Conservation (phyloP, 2,329 filamentous ascomycete species). For the Talaromyces sp. region DNA sequence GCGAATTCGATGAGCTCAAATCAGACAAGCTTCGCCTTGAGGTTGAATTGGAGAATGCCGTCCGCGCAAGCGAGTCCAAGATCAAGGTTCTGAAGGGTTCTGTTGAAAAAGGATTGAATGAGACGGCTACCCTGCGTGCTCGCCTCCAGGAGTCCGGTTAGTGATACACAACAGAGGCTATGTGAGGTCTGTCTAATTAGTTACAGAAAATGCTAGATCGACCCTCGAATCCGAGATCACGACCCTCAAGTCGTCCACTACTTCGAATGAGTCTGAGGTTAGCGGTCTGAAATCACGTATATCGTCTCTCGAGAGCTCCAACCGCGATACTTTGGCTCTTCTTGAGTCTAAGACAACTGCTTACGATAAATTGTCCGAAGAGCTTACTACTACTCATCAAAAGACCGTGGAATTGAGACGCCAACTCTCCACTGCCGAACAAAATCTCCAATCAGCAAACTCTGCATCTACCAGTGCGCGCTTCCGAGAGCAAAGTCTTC, state of each 20-base stretch:
- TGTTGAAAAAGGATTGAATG: conserved; percentile 77
- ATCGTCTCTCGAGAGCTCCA: conserved; percentile 81
- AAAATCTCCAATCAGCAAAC: conserved; percentile 77
- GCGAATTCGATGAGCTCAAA: conserved; percentile 75
- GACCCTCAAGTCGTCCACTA: conserved; percentile 68
- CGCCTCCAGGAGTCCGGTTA: conserved; percentile 81
- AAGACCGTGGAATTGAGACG: conserved; percentile 81
- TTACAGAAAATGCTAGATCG: conserved; percentile 69
- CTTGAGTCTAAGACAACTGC: conserved; percentile 86
- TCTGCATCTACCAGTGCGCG: conserved; percentile 76
- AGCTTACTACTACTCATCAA: conserved; percentile 83
- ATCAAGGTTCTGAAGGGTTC: conserved; percentile 76
- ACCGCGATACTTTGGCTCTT: conserved; percentile 82
- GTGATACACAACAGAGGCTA: not conserved
- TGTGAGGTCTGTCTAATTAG: not conserved
- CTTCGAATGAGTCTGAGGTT: conserved; percentile 63
- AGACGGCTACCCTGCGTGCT: conserved; percentile 75
- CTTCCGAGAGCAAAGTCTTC: conserved; percentile 83
- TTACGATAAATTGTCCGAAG: conserved; percentile 79
- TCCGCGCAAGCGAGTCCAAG: conserved; percentile 78
- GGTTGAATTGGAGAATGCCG: conserved; percentile 88
- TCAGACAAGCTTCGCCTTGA: conserved; percentile 85
- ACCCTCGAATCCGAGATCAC: conserved; percentile 78
- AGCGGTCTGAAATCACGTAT: conserved; percentile 79
- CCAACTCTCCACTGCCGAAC: conserved; percentile 76